Conservation (phyloP, 2,329 filamentous ascomycete species). For the Cordyceps tenuipes region DNA sequence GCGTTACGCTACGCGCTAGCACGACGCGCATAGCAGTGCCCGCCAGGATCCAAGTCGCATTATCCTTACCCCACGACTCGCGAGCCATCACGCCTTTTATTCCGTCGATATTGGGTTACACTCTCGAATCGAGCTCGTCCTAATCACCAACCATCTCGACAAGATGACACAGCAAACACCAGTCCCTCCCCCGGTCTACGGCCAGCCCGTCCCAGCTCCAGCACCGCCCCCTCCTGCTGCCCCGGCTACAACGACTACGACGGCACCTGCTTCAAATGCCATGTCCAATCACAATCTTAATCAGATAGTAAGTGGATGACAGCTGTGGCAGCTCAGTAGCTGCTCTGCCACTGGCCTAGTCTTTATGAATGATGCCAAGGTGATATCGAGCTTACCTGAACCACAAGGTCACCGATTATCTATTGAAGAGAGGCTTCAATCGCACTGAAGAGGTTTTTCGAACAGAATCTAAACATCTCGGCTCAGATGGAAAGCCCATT, state of each 20-base stretch:
- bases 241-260: conserved; percentile 23
- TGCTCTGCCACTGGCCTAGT: too few relatives aligned
- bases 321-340: conserved; percentile 14
- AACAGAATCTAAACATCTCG: conserved; percentile 78
- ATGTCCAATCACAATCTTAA: conserved; percentile 88
- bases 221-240: conserved; percentile 17
- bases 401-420: conserved; percentile 73
- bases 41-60: neutral
- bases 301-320: conserved; percentile 67
- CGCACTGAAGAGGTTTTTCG: conserved; percentile 87
- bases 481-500: conserved; percentile 71
- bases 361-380: too few relatives aligned
- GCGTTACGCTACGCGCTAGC: neutral
- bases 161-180: conserved; percentile 9
- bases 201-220: conserved; percentile 27
- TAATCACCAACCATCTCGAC: neutral
- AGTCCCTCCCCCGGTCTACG: conserved; percentile 11
- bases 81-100: neutral
- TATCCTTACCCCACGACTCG: neutral
- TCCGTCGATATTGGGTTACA: neutral
- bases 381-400: conserved; percentile 13
- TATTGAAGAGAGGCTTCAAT: conserved; percentile 90
- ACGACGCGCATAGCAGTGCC: neutral
- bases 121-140: neutral
- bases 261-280: conserved; percentile 25